A percentile compares a stretch with the other conserved stretches of the same genome.
Evolutionary conservation across 2,329 filamentous ascomycete species (phyloP).

Genomic region (Ceratocystis ficicola): DNA sequence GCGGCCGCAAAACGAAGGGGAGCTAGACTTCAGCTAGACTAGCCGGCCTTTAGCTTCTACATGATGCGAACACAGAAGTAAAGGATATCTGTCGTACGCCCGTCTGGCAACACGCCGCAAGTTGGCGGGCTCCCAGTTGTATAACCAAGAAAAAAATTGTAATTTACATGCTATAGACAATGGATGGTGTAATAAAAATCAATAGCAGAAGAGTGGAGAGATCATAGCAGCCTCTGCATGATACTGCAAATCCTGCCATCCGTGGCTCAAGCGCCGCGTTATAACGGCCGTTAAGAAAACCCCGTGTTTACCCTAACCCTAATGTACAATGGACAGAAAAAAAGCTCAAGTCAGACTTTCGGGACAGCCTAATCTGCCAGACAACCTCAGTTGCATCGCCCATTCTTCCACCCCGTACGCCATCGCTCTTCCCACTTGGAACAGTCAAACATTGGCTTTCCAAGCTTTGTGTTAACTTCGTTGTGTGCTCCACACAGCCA

Average conservation of each 20-base stretch:
- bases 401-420: constrained; percentile 75
- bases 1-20: too few relatives aligned
- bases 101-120: too few relatives aligned
- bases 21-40: too few relatives aligned
- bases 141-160: neutral
- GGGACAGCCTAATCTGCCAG: too few relatives aligned
- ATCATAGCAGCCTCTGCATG: neutral
- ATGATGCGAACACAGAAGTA: too few relatives aligned
- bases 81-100: too few relatives aligned
- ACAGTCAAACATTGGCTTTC: constrained; percentile 87
- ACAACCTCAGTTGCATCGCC: constrained; percentile 43
- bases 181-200: neutral
- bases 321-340: neutral
- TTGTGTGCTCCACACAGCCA: constrained; percentile 85
- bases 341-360: neutral
- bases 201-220: neutral
- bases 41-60: too few relatives aligned
- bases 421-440: constrained; percentile 83
- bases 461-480: constrained; percentile 76
- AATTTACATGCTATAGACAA: too few relatives aligned
- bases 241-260: neutral
- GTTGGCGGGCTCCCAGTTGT: too few relatives aligned
- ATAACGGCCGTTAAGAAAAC: neutral
- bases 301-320: neutral
- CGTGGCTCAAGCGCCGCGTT: neutral